A percentile compares a stretch with the other conserved stretches of the same genome.
Conservation (phyloP, 352 stramenopile species). For the Globisporangium cederbergense region DNA sequence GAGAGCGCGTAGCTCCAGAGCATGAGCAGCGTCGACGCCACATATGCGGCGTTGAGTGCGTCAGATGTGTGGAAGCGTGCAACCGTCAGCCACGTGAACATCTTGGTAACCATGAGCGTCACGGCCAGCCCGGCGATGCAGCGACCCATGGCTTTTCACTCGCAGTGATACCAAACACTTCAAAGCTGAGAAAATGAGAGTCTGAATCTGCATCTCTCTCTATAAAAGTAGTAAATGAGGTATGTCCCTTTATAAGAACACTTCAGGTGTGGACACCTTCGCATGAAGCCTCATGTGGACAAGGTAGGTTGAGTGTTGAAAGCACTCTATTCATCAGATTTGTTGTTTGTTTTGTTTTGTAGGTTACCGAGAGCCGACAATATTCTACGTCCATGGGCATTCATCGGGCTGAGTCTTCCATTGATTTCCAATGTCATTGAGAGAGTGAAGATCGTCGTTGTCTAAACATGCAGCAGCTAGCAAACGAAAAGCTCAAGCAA, state of each 20-base stretch:
- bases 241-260: slow-evolving; percentile 18
- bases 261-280: not conserved
- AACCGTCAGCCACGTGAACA: slow-evolving; percentile 43
- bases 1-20: slow-evolving; percentile 73
- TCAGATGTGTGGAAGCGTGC: slow-evolving; percentile 24
- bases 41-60: slow-evolving; percentile 37
- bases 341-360: not conserved
- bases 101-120: slow-evolving; percentile 67
- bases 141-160: slow-evolving; percentile 27
- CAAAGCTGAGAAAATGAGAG: not conserved
- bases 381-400: not conserved
- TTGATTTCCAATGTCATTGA: not conserved
- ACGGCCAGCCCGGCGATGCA: slow-evolving; percentile 46
- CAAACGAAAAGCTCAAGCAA: not conserved
- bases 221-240: not conserved
- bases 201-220: slow-evolving; percentile 2
- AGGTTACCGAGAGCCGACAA: not conserved
- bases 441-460: slow-evolving; percentile 5
- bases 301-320: no score
- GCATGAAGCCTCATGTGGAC: not conserved
- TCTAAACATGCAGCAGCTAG: slow-evolving; percentile 7
- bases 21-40: slow-evolving; percentile 48
- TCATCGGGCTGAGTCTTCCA: not conserved
- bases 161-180: not conserved
- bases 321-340: not conserved